Conservation (phyloP, 768 basidiomycete genomes). For the Boletellus ananas region DNA sequence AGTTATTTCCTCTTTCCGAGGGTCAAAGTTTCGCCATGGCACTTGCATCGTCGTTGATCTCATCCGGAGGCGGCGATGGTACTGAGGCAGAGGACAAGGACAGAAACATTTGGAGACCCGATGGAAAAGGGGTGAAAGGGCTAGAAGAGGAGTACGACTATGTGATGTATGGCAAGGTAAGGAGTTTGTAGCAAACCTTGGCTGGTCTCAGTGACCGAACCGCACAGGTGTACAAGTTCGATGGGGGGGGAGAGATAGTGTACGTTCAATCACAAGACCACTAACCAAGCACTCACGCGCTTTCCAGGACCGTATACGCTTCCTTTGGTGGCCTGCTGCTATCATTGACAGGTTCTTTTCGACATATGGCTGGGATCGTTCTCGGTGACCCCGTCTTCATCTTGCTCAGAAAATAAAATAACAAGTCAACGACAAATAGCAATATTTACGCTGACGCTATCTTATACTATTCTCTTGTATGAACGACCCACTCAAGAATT, state of each 20-base stretch:
- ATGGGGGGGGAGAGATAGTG: slow-evolving; percentile 85
- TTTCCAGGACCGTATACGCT: slow-evolving; percentile 81
- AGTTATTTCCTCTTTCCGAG: slow-evolving; percentile 72
- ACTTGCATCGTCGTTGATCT: slow-evolving; percentile 74
- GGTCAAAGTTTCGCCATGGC: slow-evolving; percentile 80
- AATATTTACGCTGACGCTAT: slow-evolving; percentile 1
- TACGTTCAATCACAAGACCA: slow-evolving; percentile 29
- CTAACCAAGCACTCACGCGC: slow-evolving; percentile 1
- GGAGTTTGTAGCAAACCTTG: neutral
- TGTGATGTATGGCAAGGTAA: slow-evolving; percentile 98
- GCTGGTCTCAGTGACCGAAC: slow-evolving; percentile 7
- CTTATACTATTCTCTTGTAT: slow-evolving; percentile 3
- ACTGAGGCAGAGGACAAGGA: slow-evolving; percentile 66
- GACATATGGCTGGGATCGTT: slow-evolving; percentile 89
- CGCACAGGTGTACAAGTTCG: slow-evolving; percentile 90
- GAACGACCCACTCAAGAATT: neutral
- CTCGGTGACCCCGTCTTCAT: slow-evolving; percentile 92
- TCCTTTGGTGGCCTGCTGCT: slow-evolving; percentile 96
- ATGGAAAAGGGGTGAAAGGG: slow-evolving; percentile 74
- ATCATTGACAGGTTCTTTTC: slow-evolving; percentile 88
- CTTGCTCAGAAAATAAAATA: slow-evolving; percentile 68
- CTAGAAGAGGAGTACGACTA: slow-evolving; percentile 97
- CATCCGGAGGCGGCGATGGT: slow-evolving; percentile 49
- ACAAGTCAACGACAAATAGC: neutral
- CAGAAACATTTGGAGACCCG: slow-evolving; percentile 78